Conservation (phyloP, 2,329 filamentous ascomycete species). For the Trichoderma semiorbis region DNA sequence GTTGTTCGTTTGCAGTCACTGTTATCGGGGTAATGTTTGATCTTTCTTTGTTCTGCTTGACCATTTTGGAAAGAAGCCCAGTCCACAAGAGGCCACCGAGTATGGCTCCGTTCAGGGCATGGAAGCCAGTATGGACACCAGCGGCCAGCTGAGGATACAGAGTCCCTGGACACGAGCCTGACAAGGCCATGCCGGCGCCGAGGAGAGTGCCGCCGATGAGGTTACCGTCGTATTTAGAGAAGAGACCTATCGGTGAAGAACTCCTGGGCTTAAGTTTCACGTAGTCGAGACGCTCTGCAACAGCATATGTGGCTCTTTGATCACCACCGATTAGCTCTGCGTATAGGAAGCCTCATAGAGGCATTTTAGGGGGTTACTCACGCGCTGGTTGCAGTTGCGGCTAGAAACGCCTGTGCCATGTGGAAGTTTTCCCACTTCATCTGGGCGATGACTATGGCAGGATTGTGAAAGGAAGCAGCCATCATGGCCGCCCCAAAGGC, state of each 20-base stretch:
- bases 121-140: constrained; percentile 49
- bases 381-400: constrained; percentile 60
- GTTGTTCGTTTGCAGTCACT: constrained; percentile 37
- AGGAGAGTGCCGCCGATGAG: constrained; percentile 59
- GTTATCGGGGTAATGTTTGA: constrained; percentile 27
- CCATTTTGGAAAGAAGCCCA: constrained; percentile 38
- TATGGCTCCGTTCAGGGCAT: constrained; percentile 52
- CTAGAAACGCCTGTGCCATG: constrained; percentile 63
- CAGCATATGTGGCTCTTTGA: constrained; percentile 43
- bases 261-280: constrained; percentile 45
- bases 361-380: constrained; percentile 36
- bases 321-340: background rate
- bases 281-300: constrained; percentile 43
- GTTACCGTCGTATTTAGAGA: constrained; percentile 60
- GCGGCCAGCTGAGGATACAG: constrained; percentile 58
- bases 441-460: constrained; percentile 58
- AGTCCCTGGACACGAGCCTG: constrained; percentile 64
- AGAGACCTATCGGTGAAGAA: constrained; percentile 51
- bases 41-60: constrained; percentile 30
- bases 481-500: constrained; percentile 61
- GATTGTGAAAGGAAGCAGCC: constrained; percentile 57
- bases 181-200: constrained; percentile 63
- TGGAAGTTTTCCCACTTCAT: constrained; percentile 59
- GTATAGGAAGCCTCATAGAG: background rate
- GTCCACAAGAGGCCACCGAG: constrained; percentile 54